phyloP scores from a whole-genome alignment of 1,139 yeast species.

The Yamadazyma conglobata region DNA sequence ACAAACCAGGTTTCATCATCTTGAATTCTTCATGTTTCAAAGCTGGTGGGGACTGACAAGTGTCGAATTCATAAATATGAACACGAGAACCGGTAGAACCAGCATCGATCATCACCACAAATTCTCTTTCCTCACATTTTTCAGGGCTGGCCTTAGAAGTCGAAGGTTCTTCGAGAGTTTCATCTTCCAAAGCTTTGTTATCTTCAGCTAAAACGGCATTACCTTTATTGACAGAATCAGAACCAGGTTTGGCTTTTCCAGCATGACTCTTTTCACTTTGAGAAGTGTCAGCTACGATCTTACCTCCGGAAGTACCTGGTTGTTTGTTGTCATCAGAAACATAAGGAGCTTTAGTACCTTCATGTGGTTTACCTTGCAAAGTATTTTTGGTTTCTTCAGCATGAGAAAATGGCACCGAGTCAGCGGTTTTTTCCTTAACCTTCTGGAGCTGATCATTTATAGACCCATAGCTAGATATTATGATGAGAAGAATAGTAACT shows the following conservation, averaged over 20 bases:
- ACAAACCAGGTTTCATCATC: conserved; percentile 90
- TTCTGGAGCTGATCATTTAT: conserved; percentile 24
- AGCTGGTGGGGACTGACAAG: conserved; percentile 77
- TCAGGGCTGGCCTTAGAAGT: not conserved
- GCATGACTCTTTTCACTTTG: conserved; percentile 16
- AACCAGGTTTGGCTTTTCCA: conserved; percentile 11
- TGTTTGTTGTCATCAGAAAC: conserved; percentile 13
- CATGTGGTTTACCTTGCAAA: conserved; percentile 31
- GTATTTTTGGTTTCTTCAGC: conserved; percentile 26
- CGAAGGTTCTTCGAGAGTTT: not conserved
- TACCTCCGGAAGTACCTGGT: conserved; percentile 5
- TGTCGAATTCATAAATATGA: conserved; percentile 87
- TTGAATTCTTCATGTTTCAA: conserved; percentile 77
- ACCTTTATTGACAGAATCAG: conserved; percentile 5
- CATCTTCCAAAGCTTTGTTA: conserved; percentile 3
- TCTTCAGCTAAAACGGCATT: conserved; percentile 3
- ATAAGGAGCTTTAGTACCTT: conserved; percentile 38
- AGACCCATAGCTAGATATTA: conserved; percentile 32
- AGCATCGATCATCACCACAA: conserved; percentile 91
- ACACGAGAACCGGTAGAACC: conserved; percentile 97
- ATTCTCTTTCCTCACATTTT: conserved; percentile 32
- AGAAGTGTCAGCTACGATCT: conserved; percentile 15
- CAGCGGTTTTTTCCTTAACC: conserved; percentile 26
- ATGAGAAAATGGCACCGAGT: conserved; percentile 17
- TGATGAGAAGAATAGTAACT: conserved; percentile 33